These are phyloP conservation scores for Coriaria nepalensis DNA, from an alignment of 306 rosid genomes.

Conservation along the genomic window DNA sequence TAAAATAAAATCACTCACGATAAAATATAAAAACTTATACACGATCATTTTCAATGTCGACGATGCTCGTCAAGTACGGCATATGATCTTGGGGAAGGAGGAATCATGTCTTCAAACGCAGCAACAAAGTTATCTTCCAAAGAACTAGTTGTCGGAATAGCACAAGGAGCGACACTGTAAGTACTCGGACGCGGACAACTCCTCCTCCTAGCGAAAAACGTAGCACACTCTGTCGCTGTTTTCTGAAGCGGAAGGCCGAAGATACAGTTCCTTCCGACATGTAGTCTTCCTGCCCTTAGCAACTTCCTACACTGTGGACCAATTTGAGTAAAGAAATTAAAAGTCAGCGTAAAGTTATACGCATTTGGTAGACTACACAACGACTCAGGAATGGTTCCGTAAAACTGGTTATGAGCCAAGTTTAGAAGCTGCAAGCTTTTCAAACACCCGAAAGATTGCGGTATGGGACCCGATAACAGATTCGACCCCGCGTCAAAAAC, in stretches of 20 bases:
- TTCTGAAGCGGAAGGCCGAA: conserved; percentile 22
- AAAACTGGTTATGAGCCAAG: conserved; percentile 21
- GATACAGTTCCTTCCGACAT: conserved; percentile 23
- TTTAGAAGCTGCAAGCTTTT: conserved; percentile 13
- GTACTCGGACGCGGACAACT: conserved; percentile 15
- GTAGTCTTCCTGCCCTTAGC: conserved; percentile 20
- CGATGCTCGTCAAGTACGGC: conserved; percentile 12
- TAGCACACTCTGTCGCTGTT: conserved; percentile 10
- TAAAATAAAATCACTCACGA: no score
- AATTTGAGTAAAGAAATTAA: conserved; percentile 22
- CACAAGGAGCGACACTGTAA: conserved; percentile 16
- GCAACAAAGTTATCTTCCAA: not conserved
- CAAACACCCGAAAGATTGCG: conserved; percentile 28
- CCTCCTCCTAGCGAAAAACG: conserved; percentile 16
- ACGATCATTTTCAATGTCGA: not conserved
- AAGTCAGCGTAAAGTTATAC: conserved; percentile 15
- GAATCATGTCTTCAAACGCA: conserved; percentile 18
- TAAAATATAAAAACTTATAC: no score
- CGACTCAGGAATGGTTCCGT: conserved; percentile 25
- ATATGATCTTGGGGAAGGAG: conserved; percentile 19
- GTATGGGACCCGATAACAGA: conserved; percentile 22
- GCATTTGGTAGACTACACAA: conserved; percentile 18
- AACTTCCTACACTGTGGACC: conserved; percentile 18
- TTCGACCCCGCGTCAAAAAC: conserved; percentile 23
- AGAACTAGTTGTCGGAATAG: not conserved